These are phyloP conservation scores for Phaffia australis DNA, from an alignment of 768 basidiomycete genomes.

Conservation along the genomic window DNA sequence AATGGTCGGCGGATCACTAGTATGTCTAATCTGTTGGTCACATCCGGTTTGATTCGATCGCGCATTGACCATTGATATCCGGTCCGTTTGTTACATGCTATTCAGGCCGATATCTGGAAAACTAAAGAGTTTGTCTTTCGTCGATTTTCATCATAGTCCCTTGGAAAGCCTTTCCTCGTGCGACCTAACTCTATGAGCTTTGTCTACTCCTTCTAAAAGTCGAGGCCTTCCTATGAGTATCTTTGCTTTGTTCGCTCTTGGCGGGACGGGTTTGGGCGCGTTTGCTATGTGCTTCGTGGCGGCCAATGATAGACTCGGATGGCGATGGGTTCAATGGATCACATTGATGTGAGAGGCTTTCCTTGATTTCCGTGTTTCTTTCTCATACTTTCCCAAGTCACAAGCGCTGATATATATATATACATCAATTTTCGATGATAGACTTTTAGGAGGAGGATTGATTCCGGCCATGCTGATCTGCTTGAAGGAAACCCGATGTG, in stretches of 20 bases:
- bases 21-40: neutral
- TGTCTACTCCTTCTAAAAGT: neutral
- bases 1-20: conserved; percentile 39
- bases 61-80: neutral
- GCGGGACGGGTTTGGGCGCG: conserved; percentile 56
- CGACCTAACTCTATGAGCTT: no score
- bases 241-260: conserved; percentile 54
- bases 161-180: neutral
- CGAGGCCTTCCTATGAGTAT: conserved; percentile 65
- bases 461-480: conserved; percentile 47
- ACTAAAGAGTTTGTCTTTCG: conserved; percentile 31
- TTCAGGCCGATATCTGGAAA: conserved; percentile 36
- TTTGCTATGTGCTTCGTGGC: conserved; percentile 47
- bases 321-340: conserved; percentile 81
- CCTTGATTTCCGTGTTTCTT: conserved; percentile 39
- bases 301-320: conserved; percentile 51
- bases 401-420: conserved; percentile 22
- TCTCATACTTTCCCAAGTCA: neutral
- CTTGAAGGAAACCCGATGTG: conserved; percentile 60
- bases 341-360: conserved; percentile 42
- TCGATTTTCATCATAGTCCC: conserved; percentile 40
- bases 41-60: neutral
- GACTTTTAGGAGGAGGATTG: conserved; percentile 44
- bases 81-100: neutral
- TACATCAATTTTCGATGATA: conserved; percentile 37